Conservation (phyloP, 169 alveolate genomes). For the Eimeria maxima region DNA sequence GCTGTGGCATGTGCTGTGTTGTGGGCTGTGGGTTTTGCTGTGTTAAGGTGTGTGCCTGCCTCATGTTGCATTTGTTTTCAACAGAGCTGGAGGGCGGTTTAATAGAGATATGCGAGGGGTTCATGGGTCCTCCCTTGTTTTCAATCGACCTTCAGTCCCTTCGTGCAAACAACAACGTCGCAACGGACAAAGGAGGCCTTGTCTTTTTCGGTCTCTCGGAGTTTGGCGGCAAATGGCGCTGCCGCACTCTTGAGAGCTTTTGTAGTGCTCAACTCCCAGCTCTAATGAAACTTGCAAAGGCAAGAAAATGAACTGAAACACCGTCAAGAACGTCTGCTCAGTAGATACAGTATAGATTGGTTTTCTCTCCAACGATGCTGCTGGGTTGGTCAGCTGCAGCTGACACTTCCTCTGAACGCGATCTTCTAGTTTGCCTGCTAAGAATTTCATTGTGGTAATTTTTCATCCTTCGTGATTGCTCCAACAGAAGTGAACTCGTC, state of each 20-base stretch:
- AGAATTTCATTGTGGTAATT: not conserved
- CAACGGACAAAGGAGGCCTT: not conserved
- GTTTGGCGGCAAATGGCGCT: conserved; percentile 60
- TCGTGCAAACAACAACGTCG: not conserved
- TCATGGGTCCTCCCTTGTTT: conserved; percentile 72
- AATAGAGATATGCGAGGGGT: conserved; percentile 74
- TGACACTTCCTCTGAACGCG: not conserved
- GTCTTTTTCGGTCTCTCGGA: conserved; percentile 41
- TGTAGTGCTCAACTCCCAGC: conserved; percentile 23
- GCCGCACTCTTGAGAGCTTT: conserved; percentile 55
- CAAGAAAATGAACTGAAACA: not conserved
- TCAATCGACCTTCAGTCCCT: conserved; percentile 45
- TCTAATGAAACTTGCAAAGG: conserved; percentile 55
- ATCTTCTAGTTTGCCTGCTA: too few species aligned
- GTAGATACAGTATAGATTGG: too few species aligned
- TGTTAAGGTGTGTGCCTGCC: not conserved
- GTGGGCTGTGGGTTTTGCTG: too few species aligned
- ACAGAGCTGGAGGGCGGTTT: conserved; percentile 75
- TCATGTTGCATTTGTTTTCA: not conserved
- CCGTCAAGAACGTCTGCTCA: too few species aligned
- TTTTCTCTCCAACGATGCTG: not conserved
- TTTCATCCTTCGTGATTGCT: not conserved
- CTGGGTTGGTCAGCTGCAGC: not conserved
- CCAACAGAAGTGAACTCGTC: not conserved
- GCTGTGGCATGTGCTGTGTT: not conserved